Conservation (phyloP, 2,329 filamentous ascomycete genomes). For the Alternaria brassicae region DNA sequence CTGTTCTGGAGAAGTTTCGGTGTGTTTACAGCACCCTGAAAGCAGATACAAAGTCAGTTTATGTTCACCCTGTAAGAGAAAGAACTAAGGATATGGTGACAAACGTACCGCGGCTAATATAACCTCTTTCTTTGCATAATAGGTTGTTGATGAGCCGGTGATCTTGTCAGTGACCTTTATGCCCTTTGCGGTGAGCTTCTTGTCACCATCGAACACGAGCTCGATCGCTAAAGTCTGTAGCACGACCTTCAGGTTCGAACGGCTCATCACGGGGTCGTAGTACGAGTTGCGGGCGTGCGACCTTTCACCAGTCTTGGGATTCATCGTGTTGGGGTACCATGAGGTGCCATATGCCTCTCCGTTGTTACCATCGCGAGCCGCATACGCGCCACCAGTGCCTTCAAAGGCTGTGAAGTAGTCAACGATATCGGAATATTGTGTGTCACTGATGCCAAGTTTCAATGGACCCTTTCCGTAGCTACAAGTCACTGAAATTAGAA, state of each 20-base stretch:
- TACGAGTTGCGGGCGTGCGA: constrained; percentile 43
- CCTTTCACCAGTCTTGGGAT: constrained; percentile 41
- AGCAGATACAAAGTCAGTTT: neutral
- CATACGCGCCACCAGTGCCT: constrained; percentile 31
- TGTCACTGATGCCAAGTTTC: constrained; percentile 38
- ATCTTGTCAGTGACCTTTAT: constrained; percentile 35
- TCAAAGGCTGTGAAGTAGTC: constrained; percentile 34
- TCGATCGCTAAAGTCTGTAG: constrained; percentile 29
- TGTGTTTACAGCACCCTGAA: constrained; percentile 60
- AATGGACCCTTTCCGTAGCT: constrained; percentile 38
- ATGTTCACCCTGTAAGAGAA: neutral
- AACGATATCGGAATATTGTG: constrained; percentile 37
- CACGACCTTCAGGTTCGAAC: constrained; percentile 43
- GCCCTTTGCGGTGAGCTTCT: constrained; percentile 31
- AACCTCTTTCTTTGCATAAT: constrained; percentile 57
- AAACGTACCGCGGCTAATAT: constrained; percentile 60
- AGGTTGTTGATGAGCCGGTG: constrained; percentile 22
- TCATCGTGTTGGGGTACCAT: constrained; percentile 48
- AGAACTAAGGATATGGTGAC: neutral
- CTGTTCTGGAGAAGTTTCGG: constrained; percentile 57
- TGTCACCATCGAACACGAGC: constrained; percentile 31
- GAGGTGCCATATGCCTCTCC: constrained; percentile 43
- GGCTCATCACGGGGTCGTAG: constrained; percentile 35
- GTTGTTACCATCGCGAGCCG: constrained; percentile 31
- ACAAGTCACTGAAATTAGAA: neutral